Evolutionary conservation across 441 rosid genomes (phyloP).

Genomic region (Hura crepitans): DNA sequence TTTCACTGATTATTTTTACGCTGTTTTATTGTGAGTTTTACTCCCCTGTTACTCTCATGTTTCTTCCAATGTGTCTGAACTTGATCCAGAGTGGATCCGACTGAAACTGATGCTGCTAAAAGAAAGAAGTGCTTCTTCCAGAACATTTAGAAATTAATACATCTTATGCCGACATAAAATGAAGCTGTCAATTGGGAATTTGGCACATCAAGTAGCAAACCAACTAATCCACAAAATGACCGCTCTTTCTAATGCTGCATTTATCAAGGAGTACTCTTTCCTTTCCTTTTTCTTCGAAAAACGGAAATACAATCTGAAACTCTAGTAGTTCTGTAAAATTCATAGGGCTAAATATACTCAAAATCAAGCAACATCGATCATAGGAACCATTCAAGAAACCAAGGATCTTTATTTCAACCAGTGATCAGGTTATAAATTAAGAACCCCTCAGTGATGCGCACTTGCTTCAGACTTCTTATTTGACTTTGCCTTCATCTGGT

Average conservation of each 20-base stretch:
- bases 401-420: conserved; percentile 8
- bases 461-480: conserved; percentile 27
- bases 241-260: not conserved
- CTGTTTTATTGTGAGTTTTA: too few species aligned
- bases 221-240: not conserved
- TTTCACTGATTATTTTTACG: too few species aligned
- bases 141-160: not conserved
- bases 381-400: not conserved
- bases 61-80: too few species aligned
- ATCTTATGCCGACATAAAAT: not conserved
- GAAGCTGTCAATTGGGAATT: not conserved
- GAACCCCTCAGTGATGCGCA: conserved; percentile 22
- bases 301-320: not conserved
- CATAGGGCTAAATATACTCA: not conserved
- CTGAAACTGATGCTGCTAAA: not conserved
- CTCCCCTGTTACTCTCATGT: too few species aligned
- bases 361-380: conserved; percentile 1
- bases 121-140: not conserved
- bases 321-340: conserved; percentile 4
- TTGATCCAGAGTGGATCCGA: too few species aligned
- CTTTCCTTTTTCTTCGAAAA: not conserved
- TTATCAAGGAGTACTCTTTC: not conserved
- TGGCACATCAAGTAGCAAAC: not conserved
- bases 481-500: conserved; percentile 35
- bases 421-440: not conserved